Conservation (phyloP, 2,329 filamentous ascomycete species). For the Aspergillus sergii region DNA sequence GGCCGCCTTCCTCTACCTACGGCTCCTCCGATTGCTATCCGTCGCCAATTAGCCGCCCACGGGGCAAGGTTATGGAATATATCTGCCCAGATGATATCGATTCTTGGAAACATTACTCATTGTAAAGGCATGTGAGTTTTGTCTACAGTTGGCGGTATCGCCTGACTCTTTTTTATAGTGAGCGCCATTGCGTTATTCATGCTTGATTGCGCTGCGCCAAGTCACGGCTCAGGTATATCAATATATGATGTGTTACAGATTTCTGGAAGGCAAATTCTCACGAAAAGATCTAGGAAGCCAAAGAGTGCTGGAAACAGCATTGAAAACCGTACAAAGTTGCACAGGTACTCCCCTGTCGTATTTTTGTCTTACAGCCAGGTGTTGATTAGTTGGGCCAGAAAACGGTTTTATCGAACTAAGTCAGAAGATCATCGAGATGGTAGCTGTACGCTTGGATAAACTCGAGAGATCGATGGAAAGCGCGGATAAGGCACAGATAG, state of each 20-base stretch:
- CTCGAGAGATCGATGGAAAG: slow-evolving; percentile 19
- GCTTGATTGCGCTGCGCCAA: slow-evolving; percentile 57
- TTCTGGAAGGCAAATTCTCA: background rate
- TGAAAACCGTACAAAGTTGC: slow-evolving; percentile 67
- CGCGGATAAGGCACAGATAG: slow-evolving; percentile 13
- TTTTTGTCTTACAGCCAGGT: background rate
- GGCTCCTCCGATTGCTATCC: slow-evolving; percentile 10
- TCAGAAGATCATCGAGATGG: slow-evolving; percentile 64
- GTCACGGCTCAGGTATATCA: slow-evolving; percentile 15
- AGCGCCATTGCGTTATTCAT: slow-evolving; percentile 68
- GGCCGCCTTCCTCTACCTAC: slow-evolving; percentile 14
- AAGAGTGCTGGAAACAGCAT: slow-evolving; percentile 66
- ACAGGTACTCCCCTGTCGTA: slow-evolving; percentile 52
- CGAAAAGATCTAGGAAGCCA: slow-evolving; percentile 42
- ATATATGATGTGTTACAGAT: background rate
- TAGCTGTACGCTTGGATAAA: slow-evolving; percentile 58
- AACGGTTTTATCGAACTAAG: slow-evolving; percentile 60
- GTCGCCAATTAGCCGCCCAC: slow-evolving; percentile 30
- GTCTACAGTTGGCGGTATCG: background rate
- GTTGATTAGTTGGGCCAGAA: slow-evolving; percentile 39
- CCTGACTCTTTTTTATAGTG: slow-evolving; percentile 30
- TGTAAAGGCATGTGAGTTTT: slow-evolving; percentile 22
- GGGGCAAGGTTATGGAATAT: slow-evolving; percentile 44
- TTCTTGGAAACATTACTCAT: slow-evolving; percentile 12
- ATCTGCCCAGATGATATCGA: slow-evolving; percentile 28